These are phyloP conservation scores for Termitomyces sp. DNA, from an alignment of 768 basidiomycete species.

Conservation along the genomic window DNA sequence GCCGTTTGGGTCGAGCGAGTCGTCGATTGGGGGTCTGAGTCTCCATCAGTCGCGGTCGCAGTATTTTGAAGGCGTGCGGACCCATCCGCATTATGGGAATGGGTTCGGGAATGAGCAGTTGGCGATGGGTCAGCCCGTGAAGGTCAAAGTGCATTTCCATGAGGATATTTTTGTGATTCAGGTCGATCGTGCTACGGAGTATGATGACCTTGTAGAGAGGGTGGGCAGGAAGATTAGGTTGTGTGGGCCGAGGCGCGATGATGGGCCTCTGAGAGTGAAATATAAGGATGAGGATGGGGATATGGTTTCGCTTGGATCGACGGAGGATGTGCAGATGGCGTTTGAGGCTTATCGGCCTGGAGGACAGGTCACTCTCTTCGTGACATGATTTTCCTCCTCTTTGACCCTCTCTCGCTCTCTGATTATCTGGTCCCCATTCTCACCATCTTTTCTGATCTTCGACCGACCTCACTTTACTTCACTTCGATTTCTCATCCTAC, in stretches of 20 bases:
- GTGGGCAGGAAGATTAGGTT: conserved; percentile 92
- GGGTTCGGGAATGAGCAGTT: background rate
- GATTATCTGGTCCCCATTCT: background rate
- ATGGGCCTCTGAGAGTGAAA: conserved; percentile 80
- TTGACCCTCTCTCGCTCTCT: background rate
- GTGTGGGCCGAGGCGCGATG: conserved; percentile 78
- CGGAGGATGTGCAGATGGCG: conserved; percentile 93
- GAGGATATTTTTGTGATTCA: conserved; percentile 96
- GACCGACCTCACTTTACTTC: no score
- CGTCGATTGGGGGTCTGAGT: conserved; percentile 59
- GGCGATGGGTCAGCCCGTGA: conserved; percentile 48
- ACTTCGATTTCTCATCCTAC: background rate
- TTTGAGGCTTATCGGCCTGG: conserved; percentile 80
- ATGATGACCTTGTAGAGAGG: conserved; percentile 80
- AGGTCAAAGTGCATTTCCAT: conserved; percentile 93
- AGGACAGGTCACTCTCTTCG: conserved; percentile 79
- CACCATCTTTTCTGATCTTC: no score
- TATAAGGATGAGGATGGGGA: conserved; percentile 94
- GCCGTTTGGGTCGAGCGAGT: conserved; percentile 87
- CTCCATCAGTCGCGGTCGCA: conserved; percentile 55
- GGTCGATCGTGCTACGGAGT: conserved; percentile 76
- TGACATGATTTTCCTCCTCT: conserved; percentile 46
- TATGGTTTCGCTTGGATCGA: conserved; percentile 81
- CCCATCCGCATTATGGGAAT: conserved; percentile 16
- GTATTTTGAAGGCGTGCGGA: conserved; percentile 33